A percentile compares a stretch with the other conserved stretches of the same genome.
Conservation (phyloP, 805 yeast genomes). For the Zygoascus flipseniorum region DNA sequence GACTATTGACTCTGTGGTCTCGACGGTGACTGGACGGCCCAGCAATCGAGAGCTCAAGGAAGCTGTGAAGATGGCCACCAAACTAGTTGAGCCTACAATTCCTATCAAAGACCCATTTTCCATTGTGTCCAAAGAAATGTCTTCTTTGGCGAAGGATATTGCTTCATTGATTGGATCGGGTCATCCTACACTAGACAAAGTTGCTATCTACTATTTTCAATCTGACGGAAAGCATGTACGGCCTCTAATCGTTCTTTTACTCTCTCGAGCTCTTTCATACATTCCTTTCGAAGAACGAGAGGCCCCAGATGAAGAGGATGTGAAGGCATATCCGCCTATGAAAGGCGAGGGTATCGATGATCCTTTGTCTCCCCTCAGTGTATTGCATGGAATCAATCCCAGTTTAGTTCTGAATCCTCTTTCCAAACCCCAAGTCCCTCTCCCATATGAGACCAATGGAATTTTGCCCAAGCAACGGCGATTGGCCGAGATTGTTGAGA, state of each 20-base stretch:
- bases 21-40: conserved; percentile 13
- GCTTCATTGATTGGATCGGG: conserved; percentile 85
- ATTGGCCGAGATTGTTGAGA: conserved; percentile 93
- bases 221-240: conserved; percentile 94
- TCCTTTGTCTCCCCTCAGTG: conserved; percentile 65
- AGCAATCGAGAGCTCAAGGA: conserved; percentile 19
- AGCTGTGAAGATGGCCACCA: conserved; percentile 14
- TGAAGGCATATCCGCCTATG: conserved; percentile 18
- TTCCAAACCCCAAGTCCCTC: conserved; percentile 65
- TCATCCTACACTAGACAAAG: conserved; percentile 86
- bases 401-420: conserved; percentile 68
- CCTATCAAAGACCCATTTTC: conserved; percentile 77
- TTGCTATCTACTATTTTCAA: conserved; percentile 90
- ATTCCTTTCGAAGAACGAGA: conserved; percentile 67
- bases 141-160: conserved; percentile 75
- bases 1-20: conserved; percentile 11
- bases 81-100: conserved; percentile 26
- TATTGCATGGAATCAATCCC: conserved; percentile 90
- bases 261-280: conserved; percentile 66
- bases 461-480: conserved; percentile 92
- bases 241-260: conserved; percentile 76
- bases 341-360: conserved; percentile 29
- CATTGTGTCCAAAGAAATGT: conserved; percentile 89
- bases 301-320: conserved; percentile 39
- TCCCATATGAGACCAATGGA: conserved; percentile 62